These are phyloP conservation scores for Fonsecaea pugnacius DNA, from an alignment of 2,329 filamentous ascomycete species.

Conservation along the genomic window DNA sequence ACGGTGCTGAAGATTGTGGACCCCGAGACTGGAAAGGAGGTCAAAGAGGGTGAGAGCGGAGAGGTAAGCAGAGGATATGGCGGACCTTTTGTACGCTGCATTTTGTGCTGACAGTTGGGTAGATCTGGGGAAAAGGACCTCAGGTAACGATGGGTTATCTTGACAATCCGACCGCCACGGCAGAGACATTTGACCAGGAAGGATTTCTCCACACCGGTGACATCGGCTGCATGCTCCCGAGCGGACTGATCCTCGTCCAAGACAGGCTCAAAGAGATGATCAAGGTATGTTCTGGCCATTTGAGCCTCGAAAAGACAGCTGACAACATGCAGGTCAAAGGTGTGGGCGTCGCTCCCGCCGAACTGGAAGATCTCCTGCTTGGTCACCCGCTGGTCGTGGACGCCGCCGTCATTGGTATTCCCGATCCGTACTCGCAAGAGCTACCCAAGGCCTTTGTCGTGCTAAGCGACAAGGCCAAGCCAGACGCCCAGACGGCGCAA, in stretches of 20 bases:
- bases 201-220: slow-evolving; percentile 66
- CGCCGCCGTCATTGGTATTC: slow-evolving; percentile 59
- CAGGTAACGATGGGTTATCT: slow-evolving; percentile 64
- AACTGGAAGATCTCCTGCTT: slow-evolving; percentile 66
- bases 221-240: slow-evolving; percentile 62
- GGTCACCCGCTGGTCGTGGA: slow-evolving; percentile 62
- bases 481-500: slow-evolving; percentile 36
- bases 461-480: slow-evolving; percentile 35
- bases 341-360: slow-evolving; percentile 65
- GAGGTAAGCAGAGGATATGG: slow-evolving; percentile 1
- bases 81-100: neutral
- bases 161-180: slow-evolving; percentile 71
- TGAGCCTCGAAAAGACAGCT: slow-evolving; percentile 60
- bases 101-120: neutral
- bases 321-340: slow-evolving; percentile 65
- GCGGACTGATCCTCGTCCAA: slow-evolving; percentile 42
- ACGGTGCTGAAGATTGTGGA: slow-evolving; percentile 66
- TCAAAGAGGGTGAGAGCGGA: slow-evolving; percentile 15
- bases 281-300: slow-evolving; percentile 6
- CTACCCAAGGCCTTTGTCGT: slow-evolving; percentile 63
- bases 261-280: slow-evolving; percentile 35
- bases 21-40: slow-evolving; percentile 21
- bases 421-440: slow-evolving; percentile 61
- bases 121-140: slow-evolving; percentile 21
- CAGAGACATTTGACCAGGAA: slow-evolving; percentile 66